Percentiles rank a stretch among this genome's conserved stretches.
Conservation (phyloP, 2,329 filamentous ascomycete species). For the Magnaporthiopsis incrustans region DNA sequence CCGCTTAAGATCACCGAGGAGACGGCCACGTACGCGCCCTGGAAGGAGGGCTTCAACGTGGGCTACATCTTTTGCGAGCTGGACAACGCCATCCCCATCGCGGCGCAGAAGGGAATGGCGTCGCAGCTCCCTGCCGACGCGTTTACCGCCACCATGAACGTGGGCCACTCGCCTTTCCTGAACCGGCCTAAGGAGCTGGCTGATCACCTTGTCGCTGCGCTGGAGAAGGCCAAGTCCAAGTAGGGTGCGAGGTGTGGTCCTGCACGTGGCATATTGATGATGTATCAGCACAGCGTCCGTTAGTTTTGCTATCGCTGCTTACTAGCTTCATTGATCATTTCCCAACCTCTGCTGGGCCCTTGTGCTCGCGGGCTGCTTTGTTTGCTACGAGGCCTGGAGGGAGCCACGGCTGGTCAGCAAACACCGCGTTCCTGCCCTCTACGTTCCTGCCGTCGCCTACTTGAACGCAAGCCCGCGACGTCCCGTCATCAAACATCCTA, state of each 20-base stretch:
- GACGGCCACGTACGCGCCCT: constrained; percentile 9
- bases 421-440: no score
- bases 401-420: no score
- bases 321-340: no score
- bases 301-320: no score
- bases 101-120: constrained; percentile 7
- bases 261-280: no score
- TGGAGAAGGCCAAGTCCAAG: not conserved
- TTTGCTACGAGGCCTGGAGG: no score
- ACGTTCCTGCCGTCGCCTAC: no score
- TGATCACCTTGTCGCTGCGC: constrained; percentile 27
- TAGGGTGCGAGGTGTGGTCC: not conserved
- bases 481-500: no score
- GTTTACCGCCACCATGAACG: constrained; percentile 19
- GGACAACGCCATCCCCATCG: constrained; percentile 9
- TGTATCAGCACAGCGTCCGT: no score
- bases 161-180: constrained; percentile 42
- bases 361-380: no score
- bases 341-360: no score
- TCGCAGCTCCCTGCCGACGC: constrained; percentile 7
- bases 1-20: constrained; percentile 6
- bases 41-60: constrained; percentile 8
- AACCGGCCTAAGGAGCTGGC: constrained; percentile 33
- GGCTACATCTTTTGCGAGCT: constrained; percentile 9
- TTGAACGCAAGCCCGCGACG: no score